Evolutionary conservation across 164 flowering plant species (phyloP).

Genomic region (Annona cherimola): DNA sequence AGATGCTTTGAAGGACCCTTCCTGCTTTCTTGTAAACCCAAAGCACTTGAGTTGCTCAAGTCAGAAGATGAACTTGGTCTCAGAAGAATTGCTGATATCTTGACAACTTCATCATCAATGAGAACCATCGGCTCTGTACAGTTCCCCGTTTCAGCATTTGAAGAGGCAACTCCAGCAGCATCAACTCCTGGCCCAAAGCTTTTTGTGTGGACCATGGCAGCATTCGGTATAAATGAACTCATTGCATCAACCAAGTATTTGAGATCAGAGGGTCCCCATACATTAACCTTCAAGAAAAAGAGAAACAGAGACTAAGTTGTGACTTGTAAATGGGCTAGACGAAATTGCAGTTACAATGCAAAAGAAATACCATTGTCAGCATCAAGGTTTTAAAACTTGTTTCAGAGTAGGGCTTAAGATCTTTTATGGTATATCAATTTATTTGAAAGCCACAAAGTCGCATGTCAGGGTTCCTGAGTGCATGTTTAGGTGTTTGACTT

Average conservation of each 20-base stretch:
- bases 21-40: constrained; percentile 5
- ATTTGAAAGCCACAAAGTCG: not conserved
- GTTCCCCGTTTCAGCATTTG: constrained; percentile 14
- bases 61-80: constrained; percentile 31
- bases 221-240: constrained; percentile 79
- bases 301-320: not conserved
- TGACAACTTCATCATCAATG: constrained; percentile 75
- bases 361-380: not conserved
- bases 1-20: constrained; percentile 9
- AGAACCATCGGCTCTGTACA: constrained; percentile 53
- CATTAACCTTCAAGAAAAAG: constrained; percentile 54
- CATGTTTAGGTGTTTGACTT: not conserved
- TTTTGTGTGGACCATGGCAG: constrained; percentile 84
- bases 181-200: constrained; percentile 60
- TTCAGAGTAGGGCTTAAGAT: not conserved
- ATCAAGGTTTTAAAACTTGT: not conserved
- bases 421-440: not conserved
- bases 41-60: not conserved
- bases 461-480: not conserved
- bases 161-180: constrained; percentile 23
- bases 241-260: constrained; percentile 80
- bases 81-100: constrained; percentile 77
- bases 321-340: no score
- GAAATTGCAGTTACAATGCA: no score
- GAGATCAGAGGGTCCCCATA: constrained; percentile 97